Evolutionary conservation across 768 basidiomycete species (phyloP), one percentile per base, ranked within the genome.

Genomic region (Russula earlei): DNA sequence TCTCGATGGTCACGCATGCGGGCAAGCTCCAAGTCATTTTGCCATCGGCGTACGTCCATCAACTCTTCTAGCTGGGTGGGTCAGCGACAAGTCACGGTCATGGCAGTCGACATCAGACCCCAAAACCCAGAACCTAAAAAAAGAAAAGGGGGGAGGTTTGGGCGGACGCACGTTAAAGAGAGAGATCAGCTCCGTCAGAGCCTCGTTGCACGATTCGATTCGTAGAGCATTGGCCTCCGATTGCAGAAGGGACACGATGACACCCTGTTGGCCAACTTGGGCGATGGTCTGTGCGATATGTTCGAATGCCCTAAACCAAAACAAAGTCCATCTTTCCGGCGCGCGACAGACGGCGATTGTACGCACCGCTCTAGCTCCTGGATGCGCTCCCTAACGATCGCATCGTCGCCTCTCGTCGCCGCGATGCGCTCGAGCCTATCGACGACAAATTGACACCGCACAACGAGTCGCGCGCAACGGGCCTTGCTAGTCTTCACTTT

Each of bases 401-500:
- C 48, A 41, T 53, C 59, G 19, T 47, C 45, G 2, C 43, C 61
- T 15, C 22, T 25, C 25, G 52, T 40, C 25, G 20, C 40, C 25
- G 55, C 51, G 38, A 62, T 36, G 20, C 54, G 51, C 48, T 56
- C 54, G 15, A 62, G 31, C 27, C 52, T 55, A 25, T 60, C 59
- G 31, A 62, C 34, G 24, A 60, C 46, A 24, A 52, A 29, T 31
- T 62, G 54, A 33, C 61, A 62, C 10, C 59, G 61, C 37, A 56
- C 59, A 38, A 62, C 61, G 24, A 62, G 54, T 25, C 59, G 60
- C 37, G 61, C 59, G 34, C 61, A 62, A 20, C 61, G 61, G 8
- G 54, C 51, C 50, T 43, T 60, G 43, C 52, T 62, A 5, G 54
- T 62, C 36, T 53, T 62, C 15, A 60, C 52, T 45, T 62, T 62